A percentile compares a stretch with the other conserved stretches of the same genome.
These are phyloP conservation scores for Botrytis fragariae DNA, from an alignment of 2,329 filamentous ascomycete species.

Conservation along the genomic window DNA sequence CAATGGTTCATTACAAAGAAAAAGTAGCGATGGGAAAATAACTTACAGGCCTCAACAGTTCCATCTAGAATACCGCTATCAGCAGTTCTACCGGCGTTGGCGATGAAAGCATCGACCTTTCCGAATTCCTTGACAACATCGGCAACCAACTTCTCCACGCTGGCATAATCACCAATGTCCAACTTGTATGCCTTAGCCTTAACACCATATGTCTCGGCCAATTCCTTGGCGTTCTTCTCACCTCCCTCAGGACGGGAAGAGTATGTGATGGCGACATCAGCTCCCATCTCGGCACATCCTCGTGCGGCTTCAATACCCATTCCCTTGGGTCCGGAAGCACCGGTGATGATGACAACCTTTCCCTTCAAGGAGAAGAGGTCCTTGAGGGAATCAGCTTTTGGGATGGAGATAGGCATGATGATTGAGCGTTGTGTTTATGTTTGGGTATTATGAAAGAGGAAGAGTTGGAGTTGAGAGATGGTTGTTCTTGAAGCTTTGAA, in stretches of 20 bases:
- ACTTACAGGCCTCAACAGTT: constrained; percentile 57
- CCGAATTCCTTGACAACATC: constrained; percentile 67
- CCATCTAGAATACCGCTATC: constrained; percentile 67
- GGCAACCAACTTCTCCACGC: constrained; percentile 51
- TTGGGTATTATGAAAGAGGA: background rate
- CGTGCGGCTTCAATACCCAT: constrained; percentile 67
- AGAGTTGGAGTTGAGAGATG: background rate
- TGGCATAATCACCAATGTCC: constrained; percentile 55
- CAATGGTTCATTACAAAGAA: background rate
- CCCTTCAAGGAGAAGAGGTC: constrained; percentile 61
- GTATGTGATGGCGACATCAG: constrained; percentile 66
- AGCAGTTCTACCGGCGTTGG: constrained; percentile 70
- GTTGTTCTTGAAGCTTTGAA: background rate
- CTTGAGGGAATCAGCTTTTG: constrained; percentile 55
- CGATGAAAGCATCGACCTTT: constrained; percentile 65
- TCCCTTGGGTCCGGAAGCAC: constrained; percentile 61
- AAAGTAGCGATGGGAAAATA: background rate
- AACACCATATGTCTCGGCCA: constrained; percentile 58
- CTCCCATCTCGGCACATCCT: constrained; percentile 62
- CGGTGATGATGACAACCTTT: constrained; percentile 62
- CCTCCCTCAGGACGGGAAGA: constrained; percentile 58
- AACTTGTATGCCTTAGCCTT: constrained; percentile 68
- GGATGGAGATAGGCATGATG: constrained; percentile 57
- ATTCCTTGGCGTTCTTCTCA: constrained; percentile 64
- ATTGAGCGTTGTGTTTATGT: background rate